Evolutionary conservation across 768 basidiomycete species (phyloP), one percentile per base, ranked within the genome.

Genomic region (Pisolithus microcarpus): DNA sequence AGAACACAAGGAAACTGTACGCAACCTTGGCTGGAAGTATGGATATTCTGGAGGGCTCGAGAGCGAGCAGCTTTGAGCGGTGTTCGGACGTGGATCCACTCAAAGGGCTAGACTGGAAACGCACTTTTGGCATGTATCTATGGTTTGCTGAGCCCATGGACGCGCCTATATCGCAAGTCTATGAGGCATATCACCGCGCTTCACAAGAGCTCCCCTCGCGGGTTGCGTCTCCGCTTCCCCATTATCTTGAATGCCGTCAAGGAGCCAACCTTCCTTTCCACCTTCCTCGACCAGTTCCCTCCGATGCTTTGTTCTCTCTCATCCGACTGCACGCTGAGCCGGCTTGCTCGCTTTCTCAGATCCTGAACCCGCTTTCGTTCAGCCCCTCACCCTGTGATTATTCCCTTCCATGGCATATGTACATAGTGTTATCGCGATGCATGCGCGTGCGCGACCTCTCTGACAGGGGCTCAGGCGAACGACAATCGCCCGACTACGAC

Each of bases 321-420:
- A 82, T 99, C 65, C 79, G 79, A 58, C 74, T 97, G 40, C 75
- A 82, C 65, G 78, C 87, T 9, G 84, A 91, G 49, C 83, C 85
- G 2, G 76, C 80, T 9, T 80, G 75, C 57, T 87, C 79, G 39
- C 77, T 80, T 48, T 94, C 78, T 48, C 82, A 75, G 36, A 75
- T 84, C 3, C 79, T 94, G 8, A 69, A 77, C 10, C 86, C 93
- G 0, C 70, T 83, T 7, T 88, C 88, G 21, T 91, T 87, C 56
- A 78, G 82, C 1, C 69, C 86, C 2, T 85, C 82, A 6, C 85
- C 85, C 0, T 66, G 81, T 16, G 92, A 94, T 64, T 84, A 81
- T 63, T 81, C 91, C 19, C 71, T 96, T 50, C 77, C 88, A 7
- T 99, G 95, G 95, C 92, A 97, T 68, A 62, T 97, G 31, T 97